These are phyloP conservation scores for Fusarium globosum DNA, from an alignment of 2,329 filamentous ascomycete species.

Conservation along the genomic window DNA sequence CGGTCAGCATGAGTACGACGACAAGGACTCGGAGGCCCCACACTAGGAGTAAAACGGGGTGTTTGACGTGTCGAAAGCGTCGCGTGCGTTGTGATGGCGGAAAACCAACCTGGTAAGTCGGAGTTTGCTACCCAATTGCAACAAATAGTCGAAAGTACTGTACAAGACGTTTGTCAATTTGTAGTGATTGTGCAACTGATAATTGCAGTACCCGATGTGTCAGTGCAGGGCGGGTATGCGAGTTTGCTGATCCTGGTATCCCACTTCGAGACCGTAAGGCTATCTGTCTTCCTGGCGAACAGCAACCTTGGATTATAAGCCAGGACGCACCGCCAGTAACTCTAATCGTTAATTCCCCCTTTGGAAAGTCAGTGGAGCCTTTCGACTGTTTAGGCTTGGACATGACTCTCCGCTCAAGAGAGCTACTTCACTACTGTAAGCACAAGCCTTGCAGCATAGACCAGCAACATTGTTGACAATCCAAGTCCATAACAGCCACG, in stretches of 20 bases:
- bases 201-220: constrained; percentile 25
- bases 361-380: constrained; percentile 20
- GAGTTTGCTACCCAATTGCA: background rate
- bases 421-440: constrained; percentile 42
- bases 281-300: constrained; percentile 34
- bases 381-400: constrained; percentile 37
- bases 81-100: constrained; percentile 39
- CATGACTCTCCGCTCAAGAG: constrained; percentile 41
- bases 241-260: constrained; percentile 26
- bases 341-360: background rate
- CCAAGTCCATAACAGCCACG: constrained; percentile 32
- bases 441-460: background rate
- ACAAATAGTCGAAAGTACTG: background rate
- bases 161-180: fast-evolving
- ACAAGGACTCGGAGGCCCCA: constrained; percentile 33
- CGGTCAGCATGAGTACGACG: background rate
- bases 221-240: constrained; percentile 19
- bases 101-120: constrained; percentile 35
- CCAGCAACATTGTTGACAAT: background rate
- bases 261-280: constrained; percentile 41
- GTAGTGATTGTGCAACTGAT: background rate
- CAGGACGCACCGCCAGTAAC: background rate
- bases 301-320: constrained; percentile 34
- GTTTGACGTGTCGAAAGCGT: constrained; percentile 38
- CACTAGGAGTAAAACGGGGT: constrained; percentile 37